Conservation (phyloP, 371 early-diverging fungal species). For the Homolaphlyctis polyrhiza region DNA sequence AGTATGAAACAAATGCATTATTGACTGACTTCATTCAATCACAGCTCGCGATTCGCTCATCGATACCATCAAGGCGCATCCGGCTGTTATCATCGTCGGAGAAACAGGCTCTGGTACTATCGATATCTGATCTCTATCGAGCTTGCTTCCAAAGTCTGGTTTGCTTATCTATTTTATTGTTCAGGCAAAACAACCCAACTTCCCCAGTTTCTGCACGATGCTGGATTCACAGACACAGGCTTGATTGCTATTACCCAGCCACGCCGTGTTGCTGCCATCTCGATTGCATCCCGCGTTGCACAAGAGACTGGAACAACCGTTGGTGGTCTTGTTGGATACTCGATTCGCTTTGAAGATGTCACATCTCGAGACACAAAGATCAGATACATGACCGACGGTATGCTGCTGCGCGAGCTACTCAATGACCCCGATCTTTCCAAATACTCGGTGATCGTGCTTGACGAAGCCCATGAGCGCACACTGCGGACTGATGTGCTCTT, state of each 20-base stretch:
- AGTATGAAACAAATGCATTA: too few species aligned
- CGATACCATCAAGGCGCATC: background rate
- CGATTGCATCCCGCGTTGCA: slow-evolving; percentile 88
- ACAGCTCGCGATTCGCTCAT: background rate
- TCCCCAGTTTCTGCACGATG: slow-evolving; percentile 83
- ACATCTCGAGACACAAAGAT: slow-evolving; percentile 79
- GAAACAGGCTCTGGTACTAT: slow-evolving; percentile 47
- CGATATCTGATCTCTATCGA: too few species aligned
- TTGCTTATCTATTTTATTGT: too few species aligned
- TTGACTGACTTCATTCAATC: too few species aligned
- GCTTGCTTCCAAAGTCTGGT: too few species aligned
- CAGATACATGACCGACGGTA: slow-evolving; percentile 98
- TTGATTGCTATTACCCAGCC: slow-evolving; percentile 95
- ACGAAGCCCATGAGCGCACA: slow-evolving; percentile 98
- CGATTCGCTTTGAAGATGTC: slow-evolving; percentile 93
- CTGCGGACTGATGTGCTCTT: slow-evolving; percentile 95
- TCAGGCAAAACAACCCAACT: slow-evolving; percentile 62
- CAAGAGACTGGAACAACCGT: slow-evolving; percentile 79
- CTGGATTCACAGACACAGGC: slow-evolving; percentile 57
- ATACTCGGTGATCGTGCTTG: slow-evolving; percentile 89
- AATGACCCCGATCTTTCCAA: slow-evolving; percentile 69
- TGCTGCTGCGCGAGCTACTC: slow-evolving; percentile 91
- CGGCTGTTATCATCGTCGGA: slow-evolving; percentile 27
- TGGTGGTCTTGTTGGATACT: slow-evolving; percentile 82
- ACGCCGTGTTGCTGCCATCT: slow-evolving; percentile 96